Conservation (phyloP, 1,139 yeast genomes). For the Saccharomyces hybrid region DNA sequence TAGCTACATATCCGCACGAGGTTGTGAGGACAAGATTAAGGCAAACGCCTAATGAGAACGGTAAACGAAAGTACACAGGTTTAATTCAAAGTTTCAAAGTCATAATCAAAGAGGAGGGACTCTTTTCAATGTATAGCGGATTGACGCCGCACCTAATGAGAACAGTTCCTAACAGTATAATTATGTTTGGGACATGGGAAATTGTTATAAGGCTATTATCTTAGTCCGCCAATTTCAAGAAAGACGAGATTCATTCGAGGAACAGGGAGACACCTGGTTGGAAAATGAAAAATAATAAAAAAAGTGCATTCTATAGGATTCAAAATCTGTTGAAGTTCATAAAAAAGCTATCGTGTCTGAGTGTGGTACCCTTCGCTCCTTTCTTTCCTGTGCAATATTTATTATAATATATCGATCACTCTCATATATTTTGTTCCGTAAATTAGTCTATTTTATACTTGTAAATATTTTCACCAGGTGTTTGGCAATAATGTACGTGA, state of each 20-base stretch:
- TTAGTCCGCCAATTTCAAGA: conserved; percentile 8
- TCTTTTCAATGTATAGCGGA: conserved; percentile 93
- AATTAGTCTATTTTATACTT: neutral
- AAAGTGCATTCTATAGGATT: neutral
- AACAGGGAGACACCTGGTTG: neutral
- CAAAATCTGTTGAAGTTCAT: neutral
- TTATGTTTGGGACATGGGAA: conserved; percentile 99
- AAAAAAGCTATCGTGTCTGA: neutral
- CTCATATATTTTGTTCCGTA: neutral
- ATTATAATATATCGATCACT: neutral
- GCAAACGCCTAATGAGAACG: conserved; percentile 83
- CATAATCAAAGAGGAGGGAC: conserved; percentile 83
- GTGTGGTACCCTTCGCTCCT: neutral
- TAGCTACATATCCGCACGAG: conserved; percentile 94
- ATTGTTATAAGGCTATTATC: conserved; percentile 68
- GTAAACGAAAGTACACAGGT: conserved; percentile 83
- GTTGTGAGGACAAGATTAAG: conserved; percentile 92
- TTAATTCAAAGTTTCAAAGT: conserved; percentile 77
- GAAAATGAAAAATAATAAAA: neutral
- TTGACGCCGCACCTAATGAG: conserved; percentile 92
- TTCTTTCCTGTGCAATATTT: neutral
- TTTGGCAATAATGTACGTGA: neutral
- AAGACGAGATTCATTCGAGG: neutral
- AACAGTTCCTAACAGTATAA: conserved; percentile 95
- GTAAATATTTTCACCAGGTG: neutral